Percentiles rank a stretch among this genome's conserved stretches.
phyloP scores from a whole-genome alignment of 176 grass and related monocot genomes.

The Aegilops sharonensis region DNA sequence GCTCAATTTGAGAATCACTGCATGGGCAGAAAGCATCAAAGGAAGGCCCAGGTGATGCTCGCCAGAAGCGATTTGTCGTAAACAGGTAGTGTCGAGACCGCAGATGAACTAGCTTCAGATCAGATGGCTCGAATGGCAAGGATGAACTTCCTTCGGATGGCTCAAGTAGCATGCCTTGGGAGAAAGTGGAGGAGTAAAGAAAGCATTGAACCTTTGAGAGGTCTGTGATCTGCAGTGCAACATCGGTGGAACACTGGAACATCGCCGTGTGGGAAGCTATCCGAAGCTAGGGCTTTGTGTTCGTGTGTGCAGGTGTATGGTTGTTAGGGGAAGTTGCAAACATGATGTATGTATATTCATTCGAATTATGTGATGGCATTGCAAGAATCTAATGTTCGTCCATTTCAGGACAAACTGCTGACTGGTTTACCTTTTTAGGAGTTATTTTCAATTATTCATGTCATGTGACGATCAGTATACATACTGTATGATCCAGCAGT shows the following conservation, averaged over 20 bases:
- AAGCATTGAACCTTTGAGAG: background rate
- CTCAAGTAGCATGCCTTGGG: constrained; percentile 15
- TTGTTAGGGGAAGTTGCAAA: background rate
- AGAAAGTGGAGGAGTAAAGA: background rate
- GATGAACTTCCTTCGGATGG: background rate
- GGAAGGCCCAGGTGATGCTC: constrained; percentile 8
- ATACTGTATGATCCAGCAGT: background rate
- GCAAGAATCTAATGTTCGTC: background rate
- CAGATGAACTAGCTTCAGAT: background rate
- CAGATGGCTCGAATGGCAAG: background rate
- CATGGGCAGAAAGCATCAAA: constrained; percentile 7
- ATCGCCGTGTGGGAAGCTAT: background rate
- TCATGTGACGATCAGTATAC: background rate
- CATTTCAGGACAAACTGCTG: background rate
- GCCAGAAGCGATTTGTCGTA: background rate
- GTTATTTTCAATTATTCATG: background rate
- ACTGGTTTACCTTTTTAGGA: background rate
- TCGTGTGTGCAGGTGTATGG: background rate
- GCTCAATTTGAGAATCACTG: constrained; percentile 32
- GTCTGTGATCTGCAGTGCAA: background rate
- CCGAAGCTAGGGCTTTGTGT: background rate
- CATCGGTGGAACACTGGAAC: constrained; percentile 3
- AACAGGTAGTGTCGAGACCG: background rate
- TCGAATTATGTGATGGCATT: background rate
- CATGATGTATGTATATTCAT: background rate